These are phyloP conservation scores for Lasiodiplodia gonubiensis DNA, from an alignment of 2,329 filamentous ascomycete genomes.

Conservation along the genomic window DNA sequence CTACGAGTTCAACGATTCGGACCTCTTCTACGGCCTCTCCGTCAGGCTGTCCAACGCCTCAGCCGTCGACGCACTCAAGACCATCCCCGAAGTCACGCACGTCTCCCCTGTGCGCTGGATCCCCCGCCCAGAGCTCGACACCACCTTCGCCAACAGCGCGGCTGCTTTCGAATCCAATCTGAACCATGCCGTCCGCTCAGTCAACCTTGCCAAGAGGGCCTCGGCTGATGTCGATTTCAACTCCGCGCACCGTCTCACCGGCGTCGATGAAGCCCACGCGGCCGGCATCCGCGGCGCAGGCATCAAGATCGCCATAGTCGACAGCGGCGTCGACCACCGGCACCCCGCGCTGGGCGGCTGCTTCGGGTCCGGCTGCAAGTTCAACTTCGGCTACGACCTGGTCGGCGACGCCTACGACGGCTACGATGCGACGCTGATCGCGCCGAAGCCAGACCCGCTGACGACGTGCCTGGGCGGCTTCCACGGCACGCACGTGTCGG, in stretches of 20 bases:
- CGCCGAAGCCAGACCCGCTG: slow-evolving; percentile 56
- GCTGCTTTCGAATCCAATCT: background rate
- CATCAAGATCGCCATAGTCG: slow-evolving; percentile 51
- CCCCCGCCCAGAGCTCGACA: background rate
- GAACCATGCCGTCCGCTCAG: background rate
- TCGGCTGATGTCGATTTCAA: background rate
- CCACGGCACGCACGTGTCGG: slow-evolving; percentile 52
- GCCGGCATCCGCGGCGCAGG: slow-evolving; percentile 55
- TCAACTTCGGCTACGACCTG: slow-evolving; percentile 64
- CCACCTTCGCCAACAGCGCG: background rate
- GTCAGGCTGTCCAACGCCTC: slow-evolving; percentile 1
- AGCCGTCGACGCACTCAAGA: slow-evolving; percentile 8
- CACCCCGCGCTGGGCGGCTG: slow-evolving; percentile 69
- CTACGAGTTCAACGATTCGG: slow-evolving; percentile 12
- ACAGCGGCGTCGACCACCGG: slow-evolving; percentile 62
- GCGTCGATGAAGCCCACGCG: slow-evolving; percentile 46
- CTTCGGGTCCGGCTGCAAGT: slow-evolving; percentile 65
- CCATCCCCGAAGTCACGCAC: background rate
- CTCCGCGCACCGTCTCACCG: slow-evolving; percentile 41
- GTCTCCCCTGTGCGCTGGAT: slow-evolving; percentile 9
- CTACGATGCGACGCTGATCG: slow-evolving; percentile 41
- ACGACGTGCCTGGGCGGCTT: slow-evolving; percentile 56
- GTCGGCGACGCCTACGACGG: slow-evolving; percentile 58
- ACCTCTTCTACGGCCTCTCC: slow-evolving; percentile 13
- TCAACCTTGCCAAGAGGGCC: background rate